These are phyloP conservation scores for Xylaria bambusicola DNA, from an alignment of 495 filamentous ascomycete species.

Conservation along the genomic window DNA sequence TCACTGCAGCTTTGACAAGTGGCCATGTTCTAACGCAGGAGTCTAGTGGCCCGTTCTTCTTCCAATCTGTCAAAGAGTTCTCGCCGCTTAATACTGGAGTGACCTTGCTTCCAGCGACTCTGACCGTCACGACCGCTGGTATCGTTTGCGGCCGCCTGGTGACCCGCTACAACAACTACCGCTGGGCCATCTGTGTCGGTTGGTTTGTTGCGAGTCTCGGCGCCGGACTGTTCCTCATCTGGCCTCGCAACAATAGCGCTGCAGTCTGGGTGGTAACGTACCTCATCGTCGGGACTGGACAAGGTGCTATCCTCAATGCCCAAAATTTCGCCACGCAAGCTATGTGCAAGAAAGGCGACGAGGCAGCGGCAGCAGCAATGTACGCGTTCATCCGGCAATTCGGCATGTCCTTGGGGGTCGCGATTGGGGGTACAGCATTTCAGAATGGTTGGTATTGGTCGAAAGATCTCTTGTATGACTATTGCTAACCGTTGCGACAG, in stretches of 20 bases:
- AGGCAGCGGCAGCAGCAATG: constrained; percentile 58
- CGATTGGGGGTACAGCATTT: constrained; percentile 62
- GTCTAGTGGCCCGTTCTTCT: constrained; percentile 70
- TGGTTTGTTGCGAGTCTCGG: constrained; percentile 55
- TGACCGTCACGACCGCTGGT: constrained; percentile 49
- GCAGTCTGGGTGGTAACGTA: constrained; percentile 54
- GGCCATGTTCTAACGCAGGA: constrained; percentile 34
- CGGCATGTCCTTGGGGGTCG: constrained; percentile 66
- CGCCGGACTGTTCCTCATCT: constrained; percentile 48
- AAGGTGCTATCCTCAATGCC: constrained; percentile 54
- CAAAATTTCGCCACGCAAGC: constrained; percentile 58
- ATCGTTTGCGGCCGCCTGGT: constrained; percentile 54
- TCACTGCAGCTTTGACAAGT: not conserved
- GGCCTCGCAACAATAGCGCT: constrained; percentile 48
- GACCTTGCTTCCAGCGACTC: constrained; percentile 51
- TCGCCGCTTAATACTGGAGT: constrained; percentile 58
- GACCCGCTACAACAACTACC: constrained; percentile 52
- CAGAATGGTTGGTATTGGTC: too few relatives aligned
- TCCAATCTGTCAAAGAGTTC: constrained; percentile 59
- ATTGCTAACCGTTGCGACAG: too few relatives aligned
- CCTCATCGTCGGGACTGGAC: constrained; percentile 55
- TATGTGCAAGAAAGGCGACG: constrained; percentile 46
- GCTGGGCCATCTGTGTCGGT: constrained; percentile 58
- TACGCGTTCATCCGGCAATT: constrained; percentile 61
- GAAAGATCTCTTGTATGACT: too few relatives aligned